phyloP scores from a whole-genome alignment of 305 asterid genomes.

The Nicotiana rustica region DNA sequence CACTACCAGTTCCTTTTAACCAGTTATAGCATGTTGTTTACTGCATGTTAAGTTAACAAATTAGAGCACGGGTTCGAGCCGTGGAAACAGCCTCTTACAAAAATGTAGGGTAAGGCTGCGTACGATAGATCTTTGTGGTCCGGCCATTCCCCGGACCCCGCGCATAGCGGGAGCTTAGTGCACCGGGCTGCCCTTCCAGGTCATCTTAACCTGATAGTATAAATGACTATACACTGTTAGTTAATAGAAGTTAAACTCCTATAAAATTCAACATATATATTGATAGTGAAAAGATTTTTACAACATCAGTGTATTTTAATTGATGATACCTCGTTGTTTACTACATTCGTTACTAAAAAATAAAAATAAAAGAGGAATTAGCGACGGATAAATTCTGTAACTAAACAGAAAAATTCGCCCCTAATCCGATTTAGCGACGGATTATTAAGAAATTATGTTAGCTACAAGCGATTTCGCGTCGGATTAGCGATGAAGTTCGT shows the following conservation, averaged over 20 bases:
- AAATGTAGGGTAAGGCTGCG: too few species aligned
- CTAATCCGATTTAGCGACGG: too few species aligned
- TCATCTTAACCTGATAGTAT: not conserved
- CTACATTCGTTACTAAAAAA: not conserved
- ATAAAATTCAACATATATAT: not conserved
- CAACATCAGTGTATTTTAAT: not conserved
- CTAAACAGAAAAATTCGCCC: too few species aligned
- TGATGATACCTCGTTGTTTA: not conserved
- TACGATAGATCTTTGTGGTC: too few species aligned
- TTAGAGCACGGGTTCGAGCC: not conserved
- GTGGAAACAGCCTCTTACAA: too few species aligned
- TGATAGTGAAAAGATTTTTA: not conserved
- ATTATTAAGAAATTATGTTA: too few species aligned
- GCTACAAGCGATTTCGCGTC: too few species aligned
- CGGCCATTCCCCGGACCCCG: too few species aligned
- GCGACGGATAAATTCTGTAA: too few species aligned
- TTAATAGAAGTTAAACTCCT: not conserved
- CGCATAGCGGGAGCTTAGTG: too few species aligned
- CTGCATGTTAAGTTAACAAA: not conserved
- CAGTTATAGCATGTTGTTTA: not conserved
- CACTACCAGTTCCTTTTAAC: not conserved
- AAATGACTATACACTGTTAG: not conserved
- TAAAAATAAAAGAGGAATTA: too few species aligned
- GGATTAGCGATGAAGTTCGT: too few species aligned
- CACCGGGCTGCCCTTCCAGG: not conserved